These are phyloP conservation scores for Adansonia digitata DNA, from an alignment of 345 rosid genomes.

Conservation along the genomic window DNA sequence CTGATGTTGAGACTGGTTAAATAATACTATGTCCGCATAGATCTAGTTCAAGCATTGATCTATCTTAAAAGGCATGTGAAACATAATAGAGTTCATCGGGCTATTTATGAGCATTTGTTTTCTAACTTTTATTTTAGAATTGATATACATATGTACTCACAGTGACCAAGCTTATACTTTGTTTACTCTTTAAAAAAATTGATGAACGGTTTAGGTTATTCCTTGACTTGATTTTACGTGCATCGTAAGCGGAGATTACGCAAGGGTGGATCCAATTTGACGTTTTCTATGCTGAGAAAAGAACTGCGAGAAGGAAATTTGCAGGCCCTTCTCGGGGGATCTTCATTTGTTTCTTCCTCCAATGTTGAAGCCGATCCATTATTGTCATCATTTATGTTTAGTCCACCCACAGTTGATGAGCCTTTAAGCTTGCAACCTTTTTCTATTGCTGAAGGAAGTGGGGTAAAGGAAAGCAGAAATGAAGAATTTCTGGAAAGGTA, in stretches of 20 bases:
- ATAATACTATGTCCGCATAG: not conserved
- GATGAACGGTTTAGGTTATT: constrained; percentile 15
- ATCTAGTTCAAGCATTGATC: not conserved
- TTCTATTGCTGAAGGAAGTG: constrained; percentile 29
- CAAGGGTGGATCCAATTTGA: constrained; percentile 50
- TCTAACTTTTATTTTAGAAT: not conserved
- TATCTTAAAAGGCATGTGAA: not conserved
- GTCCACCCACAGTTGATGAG: not conserved
- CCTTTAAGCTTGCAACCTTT: constrained; percentile 17
- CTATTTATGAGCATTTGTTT: not conserved
- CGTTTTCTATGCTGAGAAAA: constrained; percentile 54
- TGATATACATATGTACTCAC: not conserved
- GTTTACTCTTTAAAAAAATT: not conserved
- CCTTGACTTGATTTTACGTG: constrained; percentile 58
- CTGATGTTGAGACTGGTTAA: not conserved
- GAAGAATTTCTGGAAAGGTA: constrained; percentile 43
- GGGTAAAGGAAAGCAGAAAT: constrained; percentile 24
- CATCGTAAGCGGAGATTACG: constrained; percentile 68
- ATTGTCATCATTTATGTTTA: constrained; percentile 53
- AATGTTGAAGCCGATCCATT: constrained; percentile 36
- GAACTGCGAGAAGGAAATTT: constrained; percentile 68
- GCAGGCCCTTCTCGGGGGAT: constrained; percentile 62
- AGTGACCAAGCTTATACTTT: not conserved
- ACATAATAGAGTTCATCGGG: not conserved
- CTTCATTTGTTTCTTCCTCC: constrained; percentile 50